Evolutionary conservation across 2,329 filamentous ascomycete species (phyloP).

Genomic region (Xylaria sp.): DNA sequence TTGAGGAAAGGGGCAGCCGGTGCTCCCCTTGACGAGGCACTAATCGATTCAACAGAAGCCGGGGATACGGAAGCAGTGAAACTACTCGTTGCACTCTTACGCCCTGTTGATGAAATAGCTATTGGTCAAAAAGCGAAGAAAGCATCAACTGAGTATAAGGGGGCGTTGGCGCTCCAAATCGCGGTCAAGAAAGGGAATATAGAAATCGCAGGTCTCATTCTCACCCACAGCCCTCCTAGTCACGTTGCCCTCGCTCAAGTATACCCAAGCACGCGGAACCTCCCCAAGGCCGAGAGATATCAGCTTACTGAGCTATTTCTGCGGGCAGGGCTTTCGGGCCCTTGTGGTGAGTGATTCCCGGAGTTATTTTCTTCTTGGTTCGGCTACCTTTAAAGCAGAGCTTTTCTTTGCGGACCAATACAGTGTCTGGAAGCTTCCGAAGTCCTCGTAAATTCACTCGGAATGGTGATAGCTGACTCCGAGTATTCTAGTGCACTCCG

Average conservation of each 20-base stretch:
- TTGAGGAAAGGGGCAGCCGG: slow-evolving; percentile 64
- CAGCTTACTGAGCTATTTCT: slow-evolving; percentile 63
- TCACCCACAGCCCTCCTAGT: slow-evolving; percentile 59
- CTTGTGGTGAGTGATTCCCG: too few relatives aligned
- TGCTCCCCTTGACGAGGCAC: slow-evolving; percentile 58
- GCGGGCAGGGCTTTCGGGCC: slow-evolving; percentile 58
- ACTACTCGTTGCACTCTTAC: slow-evolving; percentile 62
- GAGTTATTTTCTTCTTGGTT: too few relatives aligned
- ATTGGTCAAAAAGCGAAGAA: slow-evolving; percentile 46
- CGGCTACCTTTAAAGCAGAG: too few relatives aligned
- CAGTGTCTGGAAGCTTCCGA: too few relatives aligned
- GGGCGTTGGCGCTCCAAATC: slow-evolving; percentile 62
- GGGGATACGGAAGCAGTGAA: slow-evolving; percentile 60
- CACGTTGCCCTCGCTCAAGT: slow-evolving; percentile 60
- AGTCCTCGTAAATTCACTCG: too few relatives aligned
- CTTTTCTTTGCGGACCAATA: too few relatives aligned
- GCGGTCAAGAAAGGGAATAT: slow-evolving; percentile 60
- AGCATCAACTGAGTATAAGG: slow-evolving; percentile 63
- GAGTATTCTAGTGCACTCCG: too few relatives aligned
- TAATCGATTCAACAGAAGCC: slow-evolving; percentile 62
- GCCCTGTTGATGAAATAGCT: slow-evolving; percentile 52
- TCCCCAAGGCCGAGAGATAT: slow-evolving; percentile 58
- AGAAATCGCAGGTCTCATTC: slow-evolving; percentile 58
- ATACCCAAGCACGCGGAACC: slow-evolving; percentile 60
- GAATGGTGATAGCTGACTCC: too few relatives aligned